Evolutionary conservation across 2,329 filamentous ascomycete species (phyloP).

Genomic region (Phaeoacremonium minimum): DNA sequence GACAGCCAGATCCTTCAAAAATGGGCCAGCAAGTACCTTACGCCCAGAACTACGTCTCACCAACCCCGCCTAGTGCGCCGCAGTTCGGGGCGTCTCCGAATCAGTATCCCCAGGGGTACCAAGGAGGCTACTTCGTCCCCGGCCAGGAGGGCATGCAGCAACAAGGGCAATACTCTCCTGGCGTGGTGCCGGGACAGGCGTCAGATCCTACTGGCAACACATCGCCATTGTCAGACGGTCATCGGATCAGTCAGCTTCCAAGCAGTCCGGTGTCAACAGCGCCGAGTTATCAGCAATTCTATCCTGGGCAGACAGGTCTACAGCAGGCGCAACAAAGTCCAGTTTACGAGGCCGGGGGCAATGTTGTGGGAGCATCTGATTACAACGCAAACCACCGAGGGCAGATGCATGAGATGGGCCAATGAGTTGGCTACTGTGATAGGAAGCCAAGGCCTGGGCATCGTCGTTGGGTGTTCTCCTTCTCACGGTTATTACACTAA

Average conservation of each 20-base stretch:
- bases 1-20: background rate
- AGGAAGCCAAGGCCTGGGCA: no score
- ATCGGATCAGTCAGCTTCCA: slow-evolving; percentile 2
- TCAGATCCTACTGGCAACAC: no score
- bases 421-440: no score
- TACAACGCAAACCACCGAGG: slow-evolving; percentile 27
- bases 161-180: background rate
- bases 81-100: background rate
- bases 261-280: slow-evolving; percentile 6
- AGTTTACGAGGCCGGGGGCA: slow-evolving; percentile 33
- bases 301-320: slow-evolving; percentile 11
- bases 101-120: background rate
- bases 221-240: no score
- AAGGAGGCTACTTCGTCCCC: no score
- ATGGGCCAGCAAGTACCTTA: background rate
- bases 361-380: slow-evolving; percentile 21
- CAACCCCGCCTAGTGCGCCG: background rate
- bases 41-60: background rate
- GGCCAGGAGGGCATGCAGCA: background rate
- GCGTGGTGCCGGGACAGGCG: background rate
- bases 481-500: no score
- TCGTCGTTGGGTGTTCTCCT: no score
- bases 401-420: slow-evolving; percentile 35
- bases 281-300: background rate
- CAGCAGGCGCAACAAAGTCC: slow-evolving; percentile 16